Percentiles rank a stretch among this genome's conserved stretches.
Conservation (phyloP, 2,329 filamentous ascomycete genomes). For the Ascocoryne sarcoides region DNA sequence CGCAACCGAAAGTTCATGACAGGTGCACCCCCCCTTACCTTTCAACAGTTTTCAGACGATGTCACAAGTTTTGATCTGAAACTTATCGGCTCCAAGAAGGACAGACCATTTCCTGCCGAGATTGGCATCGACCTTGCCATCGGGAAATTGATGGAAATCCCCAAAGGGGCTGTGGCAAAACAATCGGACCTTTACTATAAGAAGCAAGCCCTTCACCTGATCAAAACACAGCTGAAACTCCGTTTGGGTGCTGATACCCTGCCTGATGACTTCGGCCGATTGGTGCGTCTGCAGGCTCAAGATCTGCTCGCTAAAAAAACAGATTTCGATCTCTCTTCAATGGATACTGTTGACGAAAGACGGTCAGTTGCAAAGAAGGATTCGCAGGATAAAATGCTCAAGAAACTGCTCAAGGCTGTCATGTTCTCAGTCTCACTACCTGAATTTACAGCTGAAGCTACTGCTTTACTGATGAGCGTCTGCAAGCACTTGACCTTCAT, state of each 20-base stretch:
- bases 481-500: slow-evolving; percentile 86
- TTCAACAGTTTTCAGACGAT: slow-evolving; percentile 81
- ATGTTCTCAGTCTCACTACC: slow-evolving; percentile 78
- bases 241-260: slow-evolving; percentile 80
- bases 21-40: slow-evolving; percentile 74
- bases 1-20: slow-evolving; percentile 94
- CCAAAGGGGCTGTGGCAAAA: slow-evolving; percentile 50
- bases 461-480: slow-evolving; percentile 66
- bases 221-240: slow-evolving; percentile 83
- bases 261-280: slow-evolving; percentile 78
- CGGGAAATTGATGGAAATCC: slow-evolving; percentile 73
- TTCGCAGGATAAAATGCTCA: slow-evolving; percentile 71
- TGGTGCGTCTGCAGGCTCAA: slow-evolving; percentile 81
- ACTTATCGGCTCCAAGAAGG: slow-evolving; percentile 80
- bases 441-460: slow-evolving; percentile 69
- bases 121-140: slow-evolving; percentile 86
- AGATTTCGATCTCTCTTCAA: slow-evolving; percentile 59
- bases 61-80: slow-evolving; percentile 78
- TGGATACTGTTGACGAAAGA: slow-evolving; percentile 68
- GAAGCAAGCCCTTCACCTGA: slow-evolving; percentile 79
- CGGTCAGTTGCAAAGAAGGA: slow-evolving; percentile 82
- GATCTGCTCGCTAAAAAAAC: slow-evolving; percentile 69
- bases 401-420: slow-evolving; percentile 80
- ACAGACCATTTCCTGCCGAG: slow-evolving; percentile 77
- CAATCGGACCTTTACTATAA: slow-evolving; percentile 75